Base-by-base conservation (phyloP, 306 rosid species). In the Urtica urens region DNA sequence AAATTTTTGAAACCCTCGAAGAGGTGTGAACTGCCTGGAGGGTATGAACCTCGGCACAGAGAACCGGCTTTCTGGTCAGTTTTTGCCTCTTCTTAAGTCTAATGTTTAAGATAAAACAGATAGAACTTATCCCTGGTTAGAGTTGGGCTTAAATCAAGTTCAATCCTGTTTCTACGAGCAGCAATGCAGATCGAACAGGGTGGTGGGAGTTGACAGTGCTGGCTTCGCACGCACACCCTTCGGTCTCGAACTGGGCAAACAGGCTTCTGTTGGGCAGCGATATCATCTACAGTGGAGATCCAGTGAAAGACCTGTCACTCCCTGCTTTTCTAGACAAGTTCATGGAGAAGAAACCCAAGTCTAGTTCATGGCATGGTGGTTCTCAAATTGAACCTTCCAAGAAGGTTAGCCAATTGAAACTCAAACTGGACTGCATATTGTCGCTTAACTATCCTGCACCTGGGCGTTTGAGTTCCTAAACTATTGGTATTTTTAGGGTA, bases 201-300 rank as follows among this genome's bases (percentile, higher is more conserved):
- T 90, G 99, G 96, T 82, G 94, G 95, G 99, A 90, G 78, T 71
- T 85, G 45, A 44, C 72, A 29, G 92, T 74, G 25, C 93, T 90
- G 45, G 92, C 99, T 59, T 85, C 94, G 19, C 95, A 85, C 60
- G 76, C 77, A 46, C 94, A 90, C 64, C 99, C 95, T 14, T 85
- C 99, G 9, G 99, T 90, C 48, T 65, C 99, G 26, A 85, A 84
- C 28, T 81, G 82, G 96, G 99, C 99, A 25, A 64, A 23, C 52
- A 85, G 95, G 6, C 82, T 90, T 67, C 92, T 90, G 22, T 85
- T 82, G 7, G 99, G 99, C 24, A 83, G 94, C 31, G 82, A 85
- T 63, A 85, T 90, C 20, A 76, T 90, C 41, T 90, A 90, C 65
- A 67, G 85, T 14, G 95, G 99, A 70, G 85, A 90, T 63, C 99